These are phyloP conservation scores for Pleurostoma richardsiae DNA, from an alignment of 2,329 filamentous ascomycete species.

Conservation along the genomic window DNA sequence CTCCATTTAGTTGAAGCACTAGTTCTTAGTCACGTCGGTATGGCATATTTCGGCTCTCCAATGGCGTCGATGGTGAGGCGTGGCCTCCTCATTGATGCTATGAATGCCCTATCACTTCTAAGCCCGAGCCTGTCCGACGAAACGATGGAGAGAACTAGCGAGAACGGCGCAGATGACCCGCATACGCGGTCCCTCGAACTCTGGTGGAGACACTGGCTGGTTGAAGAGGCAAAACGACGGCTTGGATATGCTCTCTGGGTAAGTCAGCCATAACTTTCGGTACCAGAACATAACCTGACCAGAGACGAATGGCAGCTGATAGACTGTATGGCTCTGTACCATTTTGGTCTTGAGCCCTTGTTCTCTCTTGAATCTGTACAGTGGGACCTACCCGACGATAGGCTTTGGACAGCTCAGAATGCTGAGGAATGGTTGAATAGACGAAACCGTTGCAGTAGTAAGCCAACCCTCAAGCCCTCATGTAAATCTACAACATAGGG, in stretches of 20 bases:
- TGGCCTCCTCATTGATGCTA: background rate
- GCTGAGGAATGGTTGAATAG: too few species aligned
- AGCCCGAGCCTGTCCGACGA: background rate
- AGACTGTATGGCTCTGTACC: slow-evolving; percentile 7
- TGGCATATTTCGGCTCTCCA: slow-evolving; percentile 7
- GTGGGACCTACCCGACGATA: slow-evolving; percentile 4
- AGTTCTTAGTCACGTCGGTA: slow-evolving; percentile 5
- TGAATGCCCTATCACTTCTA: background rate
- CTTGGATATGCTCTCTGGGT: slow-evolving; percentile 8
- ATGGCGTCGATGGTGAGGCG: background rate
- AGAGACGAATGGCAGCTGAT: slow-evolving; percentile 2
- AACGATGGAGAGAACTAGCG: too few species aligned
- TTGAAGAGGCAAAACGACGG: slow-evolving; percentile 1
- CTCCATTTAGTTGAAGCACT: slow-evolving; percentile 1
- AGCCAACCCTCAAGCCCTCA: too few species aligned
- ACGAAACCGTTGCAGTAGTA: too few species aligned
- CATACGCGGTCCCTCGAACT: too few species aligned
- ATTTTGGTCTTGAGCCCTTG: slow-evolving; percentile 2
- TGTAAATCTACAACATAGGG: too few species aligned
- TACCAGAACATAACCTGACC: background rate
- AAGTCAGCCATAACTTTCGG: background rate
- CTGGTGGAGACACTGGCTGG: slow-evolving; percentile 2
- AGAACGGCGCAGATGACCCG: too few species aligned
- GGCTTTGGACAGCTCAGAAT: slow-evolving; percentile 2
- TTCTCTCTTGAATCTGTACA: slow-evolving; percentile 3